A percentile compares a stretch with the other conserved stretches of the same genome.
phyloP scores from a whole-genome alignment of 352 stramenopile species.

The Phytophthora europaea region DNA sequence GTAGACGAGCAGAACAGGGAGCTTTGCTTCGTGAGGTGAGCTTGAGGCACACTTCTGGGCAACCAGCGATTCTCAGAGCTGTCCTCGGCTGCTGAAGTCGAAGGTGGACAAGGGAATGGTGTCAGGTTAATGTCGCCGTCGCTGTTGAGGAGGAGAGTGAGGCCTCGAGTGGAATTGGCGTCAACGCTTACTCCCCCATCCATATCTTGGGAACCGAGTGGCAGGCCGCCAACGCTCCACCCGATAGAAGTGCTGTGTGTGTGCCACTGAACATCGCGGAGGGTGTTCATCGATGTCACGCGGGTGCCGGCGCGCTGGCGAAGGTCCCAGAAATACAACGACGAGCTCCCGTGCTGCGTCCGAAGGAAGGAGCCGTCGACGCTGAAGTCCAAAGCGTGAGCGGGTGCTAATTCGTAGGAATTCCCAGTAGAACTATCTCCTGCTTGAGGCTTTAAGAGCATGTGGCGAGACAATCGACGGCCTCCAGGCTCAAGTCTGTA shows the following conservation, averaged over 20 bases:
- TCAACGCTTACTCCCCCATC: conserved; percentile 13
- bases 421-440: background rate
- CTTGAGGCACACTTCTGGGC: conserved; percentile 26
- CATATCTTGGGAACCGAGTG: background rate
- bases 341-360: conserved; percentile 49
- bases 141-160: conserved; percentile 27
- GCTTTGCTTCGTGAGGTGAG: conserved; percentile 28
- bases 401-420: conserved; percentile 18
- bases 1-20: conserved; percentile 3
- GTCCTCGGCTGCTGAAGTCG: background rate
- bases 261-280: conserved; percentile 68
- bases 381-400: conserved; percentile 73
- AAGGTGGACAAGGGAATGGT: conserved; percentile 36
- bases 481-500: conserved; percentile 59
- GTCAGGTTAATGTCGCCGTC: conserved; percentile 31
- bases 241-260: conserved; percentile 58
- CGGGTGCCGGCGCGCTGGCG: conserved; percentile 54
- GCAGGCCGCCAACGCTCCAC: conserved; percentile 37
- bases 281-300: conserved; percentile 49
- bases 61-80: conserved; percentile 31
- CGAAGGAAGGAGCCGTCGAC: conserved; percentile 67
- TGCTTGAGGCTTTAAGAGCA: conserved; percentile 64
- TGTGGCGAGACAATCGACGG: conserved; percentile 55
- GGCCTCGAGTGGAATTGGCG: conserved; percentile 17
- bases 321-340: conserved; percentile 74